Evolutionary conservation across 441 rosid species (phyloP).

Genomic region (Arabidopsis lyrata): DNA sequence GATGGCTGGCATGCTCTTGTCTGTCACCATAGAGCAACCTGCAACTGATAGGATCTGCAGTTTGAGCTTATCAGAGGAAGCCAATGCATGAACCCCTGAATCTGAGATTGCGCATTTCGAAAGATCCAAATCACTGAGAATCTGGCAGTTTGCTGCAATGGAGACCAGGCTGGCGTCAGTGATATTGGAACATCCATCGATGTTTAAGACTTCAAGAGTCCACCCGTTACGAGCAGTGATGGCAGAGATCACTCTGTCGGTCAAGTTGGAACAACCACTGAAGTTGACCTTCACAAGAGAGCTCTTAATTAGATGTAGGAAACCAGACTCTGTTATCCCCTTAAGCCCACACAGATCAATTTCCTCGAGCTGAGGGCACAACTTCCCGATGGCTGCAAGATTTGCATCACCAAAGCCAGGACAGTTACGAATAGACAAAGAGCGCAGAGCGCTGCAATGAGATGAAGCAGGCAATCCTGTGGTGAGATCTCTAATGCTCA

Average conservation of each 20-base stretch:
- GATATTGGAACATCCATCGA: constrained; percentile 75
- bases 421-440: constrained; percentile 72
- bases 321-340: constrained; percentile 83
- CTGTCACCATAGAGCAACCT: constrained; percentile 75
- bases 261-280: constrained; percentile 68
- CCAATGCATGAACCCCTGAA: constrained; percentile 65
- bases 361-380: constrained; percentile 75
- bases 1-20: constrained; percentile 62
- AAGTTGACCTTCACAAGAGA: constrained; percentile 80
- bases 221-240: constrained; percentile 66
- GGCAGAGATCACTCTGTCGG: constrained; percentile 62
- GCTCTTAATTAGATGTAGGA: constrained; percentile 58
- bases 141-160: constrained; percentile 71
- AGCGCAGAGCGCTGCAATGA: constrained; percentile 60
- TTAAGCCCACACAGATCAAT: constrained; percentile 70
- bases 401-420: constrained; percentile 85
- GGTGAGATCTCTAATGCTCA: constrained; percentile 72
- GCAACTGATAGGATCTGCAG: constrained; percentile 73
- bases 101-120: constrained; percentile 77
- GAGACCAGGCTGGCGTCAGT: constrained; percentile 71
- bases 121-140: constrained; percentile 81
- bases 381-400: constrained; percentile 68
- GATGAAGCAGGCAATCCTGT: constrained; percentile 48
- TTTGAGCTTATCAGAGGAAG: constrained; percentile 57
- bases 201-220: constrained; percentile 77